phyloP scores from a whole-genome alignment of 2,329 filamentous ascomycete genomes.

The Periconia macrospinosa region DNA sequence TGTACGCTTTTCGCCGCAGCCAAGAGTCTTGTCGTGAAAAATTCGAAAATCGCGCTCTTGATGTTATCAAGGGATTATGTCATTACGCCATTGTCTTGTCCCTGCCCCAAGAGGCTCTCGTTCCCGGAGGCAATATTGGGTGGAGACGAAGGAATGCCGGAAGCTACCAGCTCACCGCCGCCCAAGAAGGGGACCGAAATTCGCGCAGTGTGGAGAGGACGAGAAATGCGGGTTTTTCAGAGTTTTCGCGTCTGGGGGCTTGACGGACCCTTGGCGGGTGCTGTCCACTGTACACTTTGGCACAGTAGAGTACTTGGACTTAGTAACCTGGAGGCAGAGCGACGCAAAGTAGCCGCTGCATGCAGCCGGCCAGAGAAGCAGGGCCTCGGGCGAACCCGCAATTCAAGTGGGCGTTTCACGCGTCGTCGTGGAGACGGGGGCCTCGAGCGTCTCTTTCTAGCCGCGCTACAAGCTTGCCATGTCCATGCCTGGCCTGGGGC shows the following conservation, averaged over 20 bases:
- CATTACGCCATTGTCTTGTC: neutral
- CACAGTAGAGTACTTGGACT: too few relatives aligned
- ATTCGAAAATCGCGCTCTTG: slow-evolving; percentile 16
- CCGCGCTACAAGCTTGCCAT: neutral
- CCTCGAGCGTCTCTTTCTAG: neutral
- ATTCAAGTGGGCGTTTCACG: slow-evolving; percentile 11
- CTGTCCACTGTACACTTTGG: neutral
- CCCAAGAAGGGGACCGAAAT: slow-evolving; percentile 1
- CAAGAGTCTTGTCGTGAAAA: slow-evolving; percentile 3
- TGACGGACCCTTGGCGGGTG: neutral
- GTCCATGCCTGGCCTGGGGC: neutral
- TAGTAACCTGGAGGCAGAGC: too few relatives aligned
- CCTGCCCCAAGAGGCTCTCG: neutral
- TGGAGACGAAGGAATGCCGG: slow-evolving; percentile 5
- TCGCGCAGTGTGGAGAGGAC: slow-evolving; percentile 14
- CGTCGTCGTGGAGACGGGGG: slow-evolving; percentile 1
- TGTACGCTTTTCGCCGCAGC: slow-evolving; percentile 5
- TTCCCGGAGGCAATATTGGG: neutral
- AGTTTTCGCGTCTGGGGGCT: slow-evolving; percentile 4
- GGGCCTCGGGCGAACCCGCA: slow-evolving; percentile 15
- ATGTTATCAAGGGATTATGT: slow-evolving; percentile 6
- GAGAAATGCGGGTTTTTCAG: slow-evolving; percentile 13
- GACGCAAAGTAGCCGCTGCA: neutral
- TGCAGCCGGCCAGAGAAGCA: neutral
- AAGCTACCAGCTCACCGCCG: slow-evolving; percentile 4